Conservation (phyloP, 805 yeast species). For the Monosporozyma aerobia region DNA sequence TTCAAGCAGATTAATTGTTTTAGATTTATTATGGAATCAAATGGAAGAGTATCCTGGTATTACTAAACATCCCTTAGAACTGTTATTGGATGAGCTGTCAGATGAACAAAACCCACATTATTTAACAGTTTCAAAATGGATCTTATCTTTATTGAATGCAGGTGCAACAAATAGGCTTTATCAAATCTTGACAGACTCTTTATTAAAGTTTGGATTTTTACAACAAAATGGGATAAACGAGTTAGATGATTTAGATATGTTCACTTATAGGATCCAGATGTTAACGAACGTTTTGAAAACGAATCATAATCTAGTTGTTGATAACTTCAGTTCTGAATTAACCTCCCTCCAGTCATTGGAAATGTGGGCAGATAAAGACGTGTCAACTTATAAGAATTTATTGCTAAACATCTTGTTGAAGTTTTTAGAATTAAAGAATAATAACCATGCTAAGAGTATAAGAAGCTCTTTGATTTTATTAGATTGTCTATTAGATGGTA, state of each 20-base stretch:
- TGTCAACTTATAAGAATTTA: conserved; percentile 54
- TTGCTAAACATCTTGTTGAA: conserved; percentile 38
- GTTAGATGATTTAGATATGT: conserved; percentile 53
- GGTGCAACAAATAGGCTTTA: conserved; percentile 57
- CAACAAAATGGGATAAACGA: conserved; percentile 24
- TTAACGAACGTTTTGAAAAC: conserved; percentile 44
- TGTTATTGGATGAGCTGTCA: conserved; percentile 56
- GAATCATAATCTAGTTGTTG: conserved; percentile 35
- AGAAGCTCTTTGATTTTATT: conserved; percentile 38
- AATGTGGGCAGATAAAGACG: conserved; percentile 33
- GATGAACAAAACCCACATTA: conserved; percentile 36
- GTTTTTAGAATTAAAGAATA: conserved; percentile 33
- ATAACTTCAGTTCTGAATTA: conserved; percentile 47
- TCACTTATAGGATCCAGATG: conserved; percentile 51
- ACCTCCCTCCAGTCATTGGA: conserved; percentile 39
- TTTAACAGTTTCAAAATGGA: conserved; percentile 41
- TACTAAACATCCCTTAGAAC: conserved; percentile 53
- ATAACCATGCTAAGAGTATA: conserved; percentile 32
- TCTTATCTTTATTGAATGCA: conserved; percentile 34
- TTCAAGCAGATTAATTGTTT: conserved; percentile 40
- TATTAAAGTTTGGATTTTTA: conserved; percentile 36
- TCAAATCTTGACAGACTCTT: conserved; percentile 47
- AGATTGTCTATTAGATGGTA: conserved; percentile 44
- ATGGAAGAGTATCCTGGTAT: conserved; percentile 33
- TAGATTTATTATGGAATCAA: conserved; percentile 68